Conservation (phyloP, 139 green algal species). For the Chlorokybus atmophyticus region DNA sequence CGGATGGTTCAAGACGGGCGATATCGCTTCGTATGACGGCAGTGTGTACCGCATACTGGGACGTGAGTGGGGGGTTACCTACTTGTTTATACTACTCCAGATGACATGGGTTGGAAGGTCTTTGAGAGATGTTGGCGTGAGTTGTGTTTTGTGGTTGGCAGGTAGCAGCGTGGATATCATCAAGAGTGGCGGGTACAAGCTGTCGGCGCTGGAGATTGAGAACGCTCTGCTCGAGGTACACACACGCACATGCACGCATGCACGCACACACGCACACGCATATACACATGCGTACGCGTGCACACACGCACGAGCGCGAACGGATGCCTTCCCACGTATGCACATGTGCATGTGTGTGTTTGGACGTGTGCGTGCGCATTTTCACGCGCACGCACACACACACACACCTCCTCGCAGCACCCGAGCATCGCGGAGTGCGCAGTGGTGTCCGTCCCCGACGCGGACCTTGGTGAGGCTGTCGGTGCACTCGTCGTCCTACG, state of each 20-base stretch:
- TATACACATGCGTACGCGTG: too few relatives aligned
- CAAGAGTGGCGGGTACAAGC: conserved; percentile 82
- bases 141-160: too few relatives aligned
- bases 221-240: conserved; percentile 45
- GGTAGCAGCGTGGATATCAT: conserved; percentile 75
- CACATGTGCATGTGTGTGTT: too few relatives aligned
- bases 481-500: conserved; percentile 34
- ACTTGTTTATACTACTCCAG: background rate
- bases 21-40: conserved; percentile 11
- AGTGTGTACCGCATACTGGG: conserved; percentile 71
- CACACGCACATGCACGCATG: too few relatives aligned
- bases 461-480: conserved; percentile 55
- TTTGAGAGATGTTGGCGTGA: too few relatives aligned
- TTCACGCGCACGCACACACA: too few relatives aligned
- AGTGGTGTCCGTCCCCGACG: conserved; percentile 72
- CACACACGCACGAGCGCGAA: too few relatives aligned
- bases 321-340: too few relatives aligned
- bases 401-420: conserved; percentile 30
- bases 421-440: conserved; percentile 52
- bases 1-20: conserved; percentile 80
- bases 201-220: conserved; percentile 66
- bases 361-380: too few relatives aligned
- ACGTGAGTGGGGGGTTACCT: too few relatives aligned
- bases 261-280: too few relatives aligned
- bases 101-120: too few relatives aligned